Evolutionary conservation across 768 basidiomycete species (phyloP).

Genomic region (Suillus clintonianus): DNA sequence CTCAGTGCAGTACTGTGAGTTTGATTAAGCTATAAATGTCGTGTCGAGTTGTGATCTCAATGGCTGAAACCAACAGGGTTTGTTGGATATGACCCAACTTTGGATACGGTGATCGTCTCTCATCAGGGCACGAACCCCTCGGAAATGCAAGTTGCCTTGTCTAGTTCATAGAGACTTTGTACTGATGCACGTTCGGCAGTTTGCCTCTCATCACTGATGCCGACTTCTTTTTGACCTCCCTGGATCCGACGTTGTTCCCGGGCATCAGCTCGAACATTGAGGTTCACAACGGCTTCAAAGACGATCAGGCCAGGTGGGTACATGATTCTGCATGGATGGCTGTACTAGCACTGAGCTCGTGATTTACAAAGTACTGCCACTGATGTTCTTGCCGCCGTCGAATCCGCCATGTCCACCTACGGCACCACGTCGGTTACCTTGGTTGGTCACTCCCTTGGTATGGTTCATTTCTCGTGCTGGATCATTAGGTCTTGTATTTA

Average conservation of each 20-base stretch:
- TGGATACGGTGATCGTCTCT: conserved; percentile 37
- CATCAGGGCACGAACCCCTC: conserved; percentile 39
- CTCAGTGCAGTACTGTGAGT: conserved; percentile 44
- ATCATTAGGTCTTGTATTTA: neutral
- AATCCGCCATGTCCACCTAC: conserved; percentile 38
- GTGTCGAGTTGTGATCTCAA: neutral
- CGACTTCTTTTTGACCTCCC: conserved; percentile 33
- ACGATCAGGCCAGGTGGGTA: conserved; percentile 46
- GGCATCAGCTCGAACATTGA: conserved; percentile 43
- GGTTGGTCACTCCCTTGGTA: conserved; percentile 47
- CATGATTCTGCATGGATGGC: neutral
- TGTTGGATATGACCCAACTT: conserved; percentile 50
- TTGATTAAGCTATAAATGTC: neutral
- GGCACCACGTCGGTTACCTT: conserved; percentile 40
- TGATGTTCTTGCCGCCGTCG: conserved; percentile 45
- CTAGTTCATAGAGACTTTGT: neutral
- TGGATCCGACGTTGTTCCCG: conserved; percentile 49
- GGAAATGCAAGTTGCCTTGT: conserved; percentile 24
- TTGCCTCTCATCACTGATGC: conserved; percentile 43
- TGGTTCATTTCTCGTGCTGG: conserved; percentile 2
- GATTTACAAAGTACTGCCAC: conserved; percentile 37
- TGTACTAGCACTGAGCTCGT: neutral
- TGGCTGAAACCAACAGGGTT: conserved; percentile 39
- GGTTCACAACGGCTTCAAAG: conserved; percentile 50
- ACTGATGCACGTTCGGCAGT: conserved; percentile 19